phyloP scores from a whole-genome alignment of 176 grass and related monocot genomes.

The Hordeum marinum region DNA sequence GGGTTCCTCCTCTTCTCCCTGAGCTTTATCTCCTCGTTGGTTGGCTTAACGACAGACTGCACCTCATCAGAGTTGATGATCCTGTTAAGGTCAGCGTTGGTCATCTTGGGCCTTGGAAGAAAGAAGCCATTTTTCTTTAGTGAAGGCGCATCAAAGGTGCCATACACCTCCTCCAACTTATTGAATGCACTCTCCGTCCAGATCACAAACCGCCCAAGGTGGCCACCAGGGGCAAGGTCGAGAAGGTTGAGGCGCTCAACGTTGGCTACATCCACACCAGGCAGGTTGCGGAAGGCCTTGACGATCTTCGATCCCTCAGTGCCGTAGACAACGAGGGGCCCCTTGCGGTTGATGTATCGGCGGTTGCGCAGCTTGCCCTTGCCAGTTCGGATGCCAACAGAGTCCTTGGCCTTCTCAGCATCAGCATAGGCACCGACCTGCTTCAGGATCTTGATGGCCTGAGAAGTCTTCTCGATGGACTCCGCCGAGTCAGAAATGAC shows the following conservation, averaged over 20 bases:
- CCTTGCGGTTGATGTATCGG: slow-evolving; percentile 75
- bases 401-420: slow-evolving; percentile 85
- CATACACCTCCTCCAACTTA: slow-evolving; percentile 73
- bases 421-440: slow-evolving; percentile 72
- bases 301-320: slow-evolving; percentile 84
- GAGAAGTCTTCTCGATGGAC: slow-evolving; percentile 73
- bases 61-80: slow-evolving; percentile 92
- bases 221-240: slow-evolving; percentile 78
- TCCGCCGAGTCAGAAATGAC: slow-evolving; percentile 62
- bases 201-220: slow-evolving; percentile 79
- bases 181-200: slow-evolving; percentile 89
- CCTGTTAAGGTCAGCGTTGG: slow-evolving; percentile 64
- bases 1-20: slow-evolving; percentile 70
- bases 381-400: slow-evolving; percentile 59
- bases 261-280: slow-evolving; percentile 72
- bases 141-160: slow-evolving; percentile 46
- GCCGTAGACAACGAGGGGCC: slow-evolving; percentile 69
- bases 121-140: slow-evolving; percentile 84
- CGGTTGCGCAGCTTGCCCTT: slow-evolving; percentile 83
- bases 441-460: slow-evolving; percentile 73
- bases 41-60: slow-evolving; percentile 76
- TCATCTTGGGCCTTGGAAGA: slow-evolving; percentile 74
- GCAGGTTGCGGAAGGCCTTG: slow-evolving; percentile 88
- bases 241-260: slow-evolving; percentile 87
- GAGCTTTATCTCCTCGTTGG: slow-evolving; percentile 74